Percentiles rank a stretch among this genome's conserved stretches.
Conservation (phyloP, 306 rosid genomes). For the Cotoneaster glaucophyllus region DNA sequence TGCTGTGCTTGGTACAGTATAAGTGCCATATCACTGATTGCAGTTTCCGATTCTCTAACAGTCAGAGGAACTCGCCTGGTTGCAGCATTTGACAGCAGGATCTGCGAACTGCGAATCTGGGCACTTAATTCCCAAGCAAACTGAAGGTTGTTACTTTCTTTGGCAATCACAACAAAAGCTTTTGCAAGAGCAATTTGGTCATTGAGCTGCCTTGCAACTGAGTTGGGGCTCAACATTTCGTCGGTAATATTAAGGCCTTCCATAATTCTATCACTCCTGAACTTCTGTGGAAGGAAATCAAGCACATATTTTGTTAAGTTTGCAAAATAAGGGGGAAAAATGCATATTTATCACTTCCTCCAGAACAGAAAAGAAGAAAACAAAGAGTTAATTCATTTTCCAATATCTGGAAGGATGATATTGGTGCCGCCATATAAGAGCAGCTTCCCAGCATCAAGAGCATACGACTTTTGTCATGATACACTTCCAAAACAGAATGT, state of each 20-base stretch:
- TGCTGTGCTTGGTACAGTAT: constrained; percentile 80
- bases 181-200: constrained; percentile 86
- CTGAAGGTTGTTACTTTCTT: constrained; percentile 80
- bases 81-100: constrained; percentile 79
- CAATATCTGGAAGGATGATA: not conserved
- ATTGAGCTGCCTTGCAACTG: constrained; percentile 66
- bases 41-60: constrained; percentile 50
- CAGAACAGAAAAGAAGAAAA: not conserved
- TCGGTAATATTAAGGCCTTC: constrained; percentile 83
- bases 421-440: not conserved
- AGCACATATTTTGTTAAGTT: not conserved
- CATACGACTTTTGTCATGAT: not conserved
- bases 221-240: constrained; percentile 67
- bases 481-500: not conserved
- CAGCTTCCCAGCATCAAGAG: not conserved
- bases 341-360: not conserved
- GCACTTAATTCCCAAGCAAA: constrained; percentile 96
- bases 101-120: constrained; percentile 77
- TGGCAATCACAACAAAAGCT: constrained; percentile 83
- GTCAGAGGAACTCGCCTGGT: constrained; percentile 66
- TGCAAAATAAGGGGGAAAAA: not conserved
- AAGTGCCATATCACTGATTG: constrained; percentile 70
- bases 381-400: not conserved
- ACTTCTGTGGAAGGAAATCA: constrained; percentile 44
- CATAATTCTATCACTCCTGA: constrained; percentile 56